Conservation (phyloP, 23 red algal genomes). For the Gracilaria caudata region DNA sequence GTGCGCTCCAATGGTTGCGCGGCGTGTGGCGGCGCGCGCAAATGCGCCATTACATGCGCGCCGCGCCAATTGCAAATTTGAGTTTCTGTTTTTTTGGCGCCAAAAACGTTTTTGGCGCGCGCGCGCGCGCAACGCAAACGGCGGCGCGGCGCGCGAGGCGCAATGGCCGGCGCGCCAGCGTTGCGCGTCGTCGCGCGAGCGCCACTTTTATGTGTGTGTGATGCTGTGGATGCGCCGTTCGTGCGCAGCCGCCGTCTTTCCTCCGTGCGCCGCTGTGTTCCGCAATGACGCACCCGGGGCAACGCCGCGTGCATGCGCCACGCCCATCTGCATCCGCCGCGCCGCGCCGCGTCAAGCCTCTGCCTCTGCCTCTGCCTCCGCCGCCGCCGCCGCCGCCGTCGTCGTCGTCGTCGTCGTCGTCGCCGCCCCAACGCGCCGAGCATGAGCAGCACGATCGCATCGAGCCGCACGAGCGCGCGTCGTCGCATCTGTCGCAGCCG, state of each 20-base stretch:
- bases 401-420: neutral
- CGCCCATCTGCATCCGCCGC: neutral
- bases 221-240: no score
- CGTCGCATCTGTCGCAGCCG: neutral
- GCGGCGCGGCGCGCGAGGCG: no score
- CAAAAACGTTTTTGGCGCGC: neutral
- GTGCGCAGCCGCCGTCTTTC: no score
- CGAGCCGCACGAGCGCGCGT: neutral
- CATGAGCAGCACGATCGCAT: neutral
- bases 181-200: no score
- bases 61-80: no score
- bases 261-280: no score
- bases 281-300: slow-evolving; percentile 8
- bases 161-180: no score
- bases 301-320: neutral
- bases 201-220: no score
- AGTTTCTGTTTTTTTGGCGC: neutral
- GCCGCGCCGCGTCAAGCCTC: neutral
- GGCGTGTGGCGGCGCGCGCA: no score
- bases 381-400: neutral
- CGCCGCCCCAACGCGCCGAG: neutral
- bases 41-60: no score
- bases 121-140: neutral
- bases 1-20: no score
- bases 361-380: neutral